Evolutionary conservation across 305 asterid species (phyloP).

Genomic region (Fraxinus latifolia): DNA sequence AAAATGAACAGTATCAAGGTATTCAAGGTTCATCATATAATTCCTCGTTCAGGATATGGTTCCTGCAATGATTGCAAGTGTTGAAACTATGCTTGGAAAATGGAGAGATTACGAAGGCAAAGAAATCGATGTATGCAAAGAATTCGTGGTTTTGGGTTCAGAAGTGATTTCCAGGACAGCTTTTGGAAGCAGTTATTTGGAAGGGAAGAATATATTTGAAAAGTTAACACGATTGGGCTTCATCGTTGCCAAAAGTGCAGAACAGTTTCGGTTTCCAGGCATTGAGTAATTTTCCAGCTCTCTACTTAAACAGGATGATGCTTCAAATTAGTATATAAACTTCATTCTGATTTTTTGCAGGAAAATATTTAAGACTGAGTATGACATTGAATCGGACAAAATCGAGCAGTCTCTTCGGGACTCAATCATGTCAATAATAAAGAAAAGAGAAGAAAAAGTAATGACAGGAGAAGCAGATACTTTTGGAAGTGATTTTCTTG

Average conservation of each 20-base stretch:
- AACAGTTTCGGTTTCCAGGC: constrained; percentile 27
- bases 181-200: constrained; percentile 50
- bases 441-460: constrained; percentile 38
- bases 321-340: neutral
- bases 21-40: neutral
- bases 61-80: constrained; percentile 51
- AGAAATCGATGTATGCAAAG: constrained; percentile 35
- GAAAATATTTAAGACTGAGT: constrained; percentile 26
- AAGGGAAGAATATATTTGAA: constrained; percentile 44
- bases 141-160: constrained; percentile 31
- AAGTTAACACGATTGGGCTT: constrained; percentile 28
- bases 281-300: constrained; percentile 25
- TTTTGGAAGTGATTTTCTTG: constrained; percentile 46
- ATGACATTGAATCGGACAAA: constrained; percentile 35
- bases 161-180: constrained; percentile 51
- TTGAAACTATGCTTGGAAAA: constrained; percentile 37
- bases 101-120: constrained; percentile 35
- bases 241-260: constrained; percentile 13
- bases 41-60: constrained; percentile 42
- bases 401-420: constrained; percentile 37
- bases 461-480: constrained; percentile 18
- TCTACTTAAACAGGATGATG: neutral
- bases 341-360: constrained; percentile 10
- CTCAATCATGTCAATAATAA: constrained; percentile 30
- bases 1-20: neutral